Evolutionary conservation across 2,329 filamentous ascomycete species (phyloP), one percentile per base, ranked within the genome.

Genomic region (Colletotrichum tropicicola): DNA sequence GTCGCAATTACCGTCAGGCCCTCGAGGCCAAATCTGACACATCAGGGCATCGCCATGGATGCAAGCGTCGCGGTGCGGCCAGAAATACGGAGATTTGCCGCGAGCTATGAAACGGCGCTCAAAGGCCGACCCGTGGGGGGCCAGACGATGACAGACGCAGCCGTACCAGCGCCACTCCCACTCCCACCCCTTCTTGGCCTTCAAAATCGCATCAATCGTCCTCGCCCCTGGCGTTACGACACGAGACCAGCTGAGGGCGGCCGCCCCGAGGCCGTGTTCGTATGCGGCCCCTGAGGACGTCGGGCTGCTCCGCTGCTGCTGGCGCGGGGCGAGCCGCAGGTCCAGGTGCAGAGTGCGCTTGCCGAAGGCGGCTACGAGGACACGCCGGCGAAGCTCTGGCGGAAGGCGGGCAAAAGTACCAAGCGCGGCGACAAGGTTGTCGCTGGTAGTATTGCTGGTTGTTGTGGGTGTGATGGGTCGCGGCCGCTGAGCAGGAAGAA

Each of bases 341-440:
- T 73, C 72, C 67, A 74, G 67, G 56, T 73, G 70, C 2, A 73
- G 37, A 0, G 63, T 70, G 7, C 55, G 67, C 4, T 66, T 54
- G 25, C 72, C 70, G 60, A 73, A 72, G 9, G 71, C 72, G 6
- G 65, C 66, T 3, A 62, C 43, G 13, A 73, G 55, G 48, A 78
- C 72, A 65, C 72, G 72, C 49, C 70, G 73, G 17, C 77, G 72
- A 6, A 79, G 71, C 66, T 79, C 76, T 8, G 72, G 64, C 8
- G 77, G 76, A 1, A 79, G 68, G 27, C 68, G 70, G 21, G 61
- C 43, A 32, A 60, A 67, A 28, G 25, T 44, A 1, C 56, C 56
- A 27, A 59, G 56, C 9, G 56, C 37, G 39, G 28, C 25, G 35
- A 59, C 12, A 3, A 25, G n/a, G 15, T 2, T 19, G 13, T 53